phyloP scores from a whole-genome alignment of 768 basidiomycete species.

The Ramaria sp. region DNA sequence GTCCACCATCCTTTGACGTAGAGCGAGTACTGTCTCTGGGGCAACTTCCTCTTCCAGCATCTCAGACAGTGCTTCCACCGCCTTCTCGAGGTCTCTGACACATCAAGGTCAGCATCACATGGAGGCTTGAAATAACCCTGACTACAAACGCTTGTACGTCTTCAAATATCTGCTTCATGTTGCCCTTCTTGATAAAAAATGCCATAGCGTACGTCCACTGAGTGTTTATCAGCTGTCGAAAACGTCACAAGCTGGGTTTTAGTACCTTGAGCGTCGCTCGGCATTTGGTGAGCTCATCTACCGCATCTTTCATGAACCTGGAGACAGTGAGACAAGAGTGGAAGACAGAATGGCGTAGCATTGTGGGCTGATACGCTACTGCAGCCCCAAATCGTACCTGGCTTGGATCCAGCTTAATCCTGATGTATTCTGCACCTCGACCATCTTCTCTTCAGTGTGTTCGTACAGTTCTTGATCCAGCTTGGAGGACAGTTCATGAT shows the following conservation, averaged over 20 bases:
- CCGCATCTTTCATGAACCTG: constrained; percentile 11
- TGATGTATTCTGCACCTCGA: constrained; percentile 9
- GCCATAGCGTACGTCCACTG: constrained; percentile 14
- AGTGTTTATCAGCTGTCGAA: neutral
- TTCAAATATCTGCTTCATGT: constrained; percentile 13
- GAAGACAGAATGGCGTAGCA: neutral
- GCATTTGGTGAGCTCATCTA: constrained; percentile 12
- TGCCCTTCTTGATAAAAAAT: constrained; percentile 7
- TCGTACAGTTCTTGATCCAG: constrained; percentile 9
- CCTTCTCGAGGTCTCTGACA: constrained; percentile 11
- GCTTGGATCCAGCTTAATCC: constrained; percentile 12
- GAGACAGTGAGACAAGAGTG: neutral
- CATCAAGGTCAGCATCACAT: neutral
- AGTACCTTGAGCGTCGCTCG: constrained; percentile 10
- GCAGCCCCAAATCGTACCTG: neutral
- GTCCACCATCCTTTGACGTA: constrained; percentile 11
- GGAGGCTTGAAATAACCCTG: neutral
- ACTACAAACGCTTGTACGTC: constrained; percentile 12
- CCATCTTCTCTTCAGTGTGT: constrained; percentile 10
- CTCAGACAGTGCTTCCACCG: constrained; percentile 12
- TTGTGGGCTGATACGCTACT: too few species aligned
- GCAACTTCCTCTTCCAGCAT: constrained; percentile 10
- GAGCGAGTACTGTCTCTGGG: neutral
- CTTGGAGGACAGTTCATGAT: constrained; percentile 12
- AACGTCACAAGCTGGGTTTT: neutral